A percentile compares a stretch with the other conserved stretches of the same genome.
These are phyloP conservation scores for Silene noctiflora DNA, from an alignment of 179 eudicot genomes.

Conservation along the genomic window DNA sequence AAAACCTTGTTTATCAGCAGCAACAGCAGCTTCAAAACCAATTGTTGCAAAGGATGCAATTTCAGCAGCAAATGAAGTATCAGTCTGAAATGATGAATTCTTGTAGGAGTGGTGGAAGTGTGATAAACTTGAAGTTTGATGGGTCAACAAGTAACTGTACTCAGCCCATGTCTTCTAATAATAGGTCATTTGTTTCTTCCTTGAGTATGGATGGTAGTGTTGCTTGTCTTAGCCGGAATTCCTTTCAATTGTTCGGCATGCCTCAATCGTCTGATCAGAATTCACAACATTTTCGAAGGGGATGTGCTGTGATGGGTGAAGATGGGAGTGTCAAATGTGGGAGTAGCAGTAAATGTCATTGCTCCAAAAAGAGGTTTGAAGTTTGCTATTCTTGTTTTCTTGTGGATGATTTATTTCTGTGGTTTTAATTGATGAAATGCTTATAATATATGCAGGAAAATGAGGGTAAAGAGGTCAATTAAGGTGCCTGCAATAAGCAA, in stretches of 20 bases:
- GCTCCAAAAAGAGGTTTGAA: slow-evolving; percentile 58
- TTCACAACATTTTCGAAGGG: slow-evolving; percentile 42
- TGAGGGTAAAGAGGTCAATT: slow-evolving; percentile 56
- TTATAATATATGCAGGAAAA: slow-evolving; percentile 37
- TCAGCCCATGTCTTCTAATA: slow-evolving; percentile 52
- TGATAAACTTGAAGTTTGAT: slow-evolving; percentile 48
- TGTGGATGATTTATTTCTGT: not conserved
- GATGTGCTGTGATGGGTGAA: slow-evolving; percentile 49
- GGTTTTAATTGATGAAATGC: not conserved
- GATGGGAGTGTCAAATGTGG: slow-evolving; percentile 59
- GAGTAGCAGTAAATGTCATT: slow-evolving; percentile 56
- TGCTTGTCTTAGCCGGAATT: slow-evolving; percentile 33
- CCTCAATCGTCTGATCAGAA: slow-evolving; percentile 50
- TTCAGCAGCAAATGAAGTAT: slow-evolving; percentile 52
- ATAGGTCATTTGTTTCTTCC: slow-evolving; percentile 57
- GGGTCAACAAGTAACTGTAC: slow-evolving; percentile 44
- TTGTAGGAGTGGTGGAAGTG: slow-evolving; percentile 29
- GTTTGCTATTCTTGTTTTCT: not conserved
- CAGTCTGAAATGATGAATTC: slow-evolving; percentile 55
- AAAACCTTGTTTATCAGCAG: slow-evolving; percentile 22
- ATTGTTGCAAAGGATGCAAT: slow-evolving; percentile 47
- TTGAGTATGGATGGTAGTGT: slow-evolving; percentile 62
- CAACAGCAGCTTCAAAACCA: slow-evolving; percentile 39
- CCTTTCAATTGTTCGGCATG: slow-evolving; percentile 45
- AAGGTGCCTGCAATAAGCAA: slow-evolving; percentile 70